Conservation (phyloP, 1,284 basidiomycete species). For the Ceratobasidium sp. region DNA sequence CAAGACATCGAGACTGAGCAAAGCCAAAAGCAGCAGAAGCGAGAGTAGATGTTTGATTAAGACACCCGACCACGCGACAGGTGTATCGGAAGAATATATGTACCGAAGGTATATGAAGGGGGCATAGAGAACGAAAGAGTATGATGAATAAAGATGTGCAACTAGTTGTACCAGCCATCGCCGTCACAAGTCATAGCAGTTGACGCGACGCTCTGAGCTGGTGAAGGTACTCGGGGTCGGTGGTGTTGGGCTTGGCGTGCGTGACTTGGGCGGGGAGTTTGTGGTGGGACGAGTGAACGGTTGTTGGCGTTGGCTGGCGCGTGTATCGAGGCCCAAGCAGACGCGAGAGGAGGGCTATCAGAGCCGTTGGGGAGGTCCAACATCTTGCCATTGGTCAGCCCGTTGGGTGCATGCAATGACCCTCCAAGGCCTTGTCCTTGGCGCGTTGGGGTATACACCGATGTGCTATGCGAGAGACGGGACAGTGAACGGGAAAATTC, state of each 20-base stretch:
- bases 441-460: slow-evolving; percentile 57
- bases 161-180: slow-evolving; percentile 79
- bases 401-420: slow-evolving; percentile 75
- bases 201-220: slow-evolving; percentile 78
- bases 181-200: slow-evolving; percentile 71
- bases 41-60: background rate
- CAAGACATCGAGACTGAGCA: slow-evolving; percentile 4
- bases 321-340: slow-evolving; percentile 52
- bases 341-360: slow-evolving; percentile 43
- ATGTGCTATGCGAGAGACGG: slow-evolving; percentile 71
- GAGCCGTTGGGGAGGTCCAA: slow-evolving; percentile 51
- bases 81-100: slow-evolving; percentile 16
- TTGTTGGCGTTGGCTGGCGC: slow-evolving; percentile 47
- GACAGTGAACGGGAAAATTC: slow-evolving; percentile 52
- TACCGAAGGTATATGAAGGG: slow-evolving; percentile 11
- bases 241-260: slow-evolving; percentile 50
- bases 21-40: background rate
- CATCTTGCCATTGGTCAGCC: slow-evolving; percentile 51
- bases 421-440: slow-evolving; percentile 64
- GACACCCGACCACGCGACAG: background rate
- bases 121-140: slow-evolving; percentile 26
- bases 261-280: slow-evolving; percentile 54
- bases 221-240: slow-evolving; percentile 64
- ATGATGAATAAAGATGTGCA: slow-evolving; percentile 40
- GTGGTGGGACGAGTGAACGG: slow-evolving; percentile 55